Evolutionary conservation across 306 rosid species (phyloP).

Genomic region (Ceratonia siliqua): DNA sequence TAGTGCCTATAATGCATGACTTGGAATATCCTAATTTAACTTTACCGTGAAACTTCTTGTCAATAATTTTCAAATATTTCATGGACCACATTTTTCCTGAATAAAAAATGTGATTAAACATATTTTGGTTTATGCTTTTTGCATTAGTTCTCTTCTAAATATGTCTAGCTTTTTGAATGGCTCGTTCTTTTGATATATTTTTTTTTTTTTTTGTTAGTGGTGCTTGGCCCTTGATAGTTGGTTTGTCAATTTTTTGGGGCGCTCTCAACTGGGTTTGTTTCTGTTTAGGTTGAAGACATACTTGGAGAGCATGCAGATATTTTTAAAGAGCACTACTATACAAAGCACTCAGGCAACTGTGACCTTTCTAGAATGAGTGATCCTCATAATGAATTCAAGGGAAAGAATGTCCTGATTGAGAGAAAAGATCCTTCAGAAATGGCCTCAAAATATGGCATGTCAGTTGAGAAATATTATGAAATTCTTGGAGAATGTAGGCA

Average conservation of each 20-base stretch:
- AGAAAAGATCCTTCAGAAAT: slow-evolving; percentile 57
- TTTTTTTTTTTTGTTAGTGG: background rate
- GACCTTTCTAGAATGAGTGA: slow-evolving; percentile 88
- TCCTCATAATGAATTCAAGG: slow-evolving; percentile 85
- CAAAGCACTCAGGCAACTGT: slow-evolving; percentile 76
- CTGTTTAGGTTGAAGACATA: slow-evolving; percentile 66
- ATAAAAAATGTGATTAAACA: slow-evolving; percentile 2
- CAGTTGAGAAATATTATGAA: slow-evolving; percentile 66
- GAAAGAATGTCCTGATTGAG: slow-evolving; percentile 82
- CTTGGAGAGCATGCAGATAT: slow-evolving; percentile 85
- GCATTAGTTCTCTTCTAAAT: background rate
- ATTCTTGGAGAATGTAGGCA: slow-evolving; percentile 72
- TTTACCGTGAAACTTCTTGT: background rate
- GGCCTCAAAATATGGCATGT: slow-evolving; percentile 67
- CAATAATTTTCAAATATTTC: background rate
- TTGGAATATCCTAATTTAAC: background rate
- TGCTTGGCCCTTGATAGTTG: background rate
- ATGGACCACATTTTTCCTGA: background rate
- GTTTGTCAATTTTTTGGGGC: background rate
- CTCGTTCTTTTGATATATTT: background rate
- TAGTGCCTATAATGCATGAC: background rate
- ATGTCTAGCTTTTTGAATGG: background rate
- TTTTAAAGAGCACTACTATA: slow-evolving; percentile 75
- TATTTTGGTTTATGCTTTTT: background rate
- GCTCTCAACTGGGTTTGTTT: slow-evolving; percentile 27